Base-by-base conservation (phyloP, 768 basidiomycete species). In the Pulveroboletus sp. region DNA sequence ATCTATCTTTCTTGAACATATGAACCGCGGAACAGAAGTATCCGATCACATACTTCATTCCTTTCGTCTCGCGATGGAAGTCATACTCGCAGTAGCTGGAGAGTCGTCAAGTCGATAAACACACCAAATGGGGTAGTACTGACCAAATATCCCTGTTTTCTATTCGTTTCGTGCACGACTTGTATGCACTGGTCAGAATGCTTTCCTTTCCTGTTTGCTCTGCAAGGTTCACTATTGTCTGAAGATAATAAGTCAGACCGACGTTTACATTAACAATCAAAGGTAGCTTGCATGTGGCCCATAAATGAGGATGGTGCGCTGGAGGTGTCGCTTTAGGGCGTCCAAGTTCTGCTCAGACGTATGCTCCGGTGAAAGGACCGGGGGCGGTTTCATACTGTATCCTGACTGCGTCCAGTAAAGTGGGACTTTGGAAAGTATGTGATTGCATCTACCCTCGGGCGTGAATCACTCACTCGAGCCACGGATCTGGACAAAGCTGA, bases 351-450 rank as follows among this genome's bases (percentile, higher is more conserved):
- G 86, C 6, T 74, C 75, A 44, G 80, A 79, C 1, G 90, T 90
- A 43, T 86, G 71, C 57, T 93, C 87, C 4, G 82, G 62, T 6
- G 83, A 79, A 30, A 96, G 74, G 7, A 84, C 70, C 1, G 94
- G 94, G 2, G 89, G 82, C 4, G 94, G 94, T 63, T 94, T 96
- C 51, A 96, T 72, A 31, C 84, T 83, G 67, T 87, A 86, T 18
- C 92, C 88, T 3, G 81, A 79, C 62, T 97, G 94, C 5, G 83
- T 88, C 94, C 94, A 97, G 64, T 84, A 94, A 26, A 97, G 74
- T 2, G 94, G 94, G 50, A 97, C 91, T 93, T 59, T 21, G 17
- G 56, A 54, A 44, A 42, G 24, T 41, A 39, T 47, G 24, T 55
- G 38, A 56, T 49, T 24, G 10, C n/a, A 13, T 11, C 18, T 37